Conservation (phyloP, 2,329 filamentous ascomycete species). For the Elsinoe perseae region DNA sequence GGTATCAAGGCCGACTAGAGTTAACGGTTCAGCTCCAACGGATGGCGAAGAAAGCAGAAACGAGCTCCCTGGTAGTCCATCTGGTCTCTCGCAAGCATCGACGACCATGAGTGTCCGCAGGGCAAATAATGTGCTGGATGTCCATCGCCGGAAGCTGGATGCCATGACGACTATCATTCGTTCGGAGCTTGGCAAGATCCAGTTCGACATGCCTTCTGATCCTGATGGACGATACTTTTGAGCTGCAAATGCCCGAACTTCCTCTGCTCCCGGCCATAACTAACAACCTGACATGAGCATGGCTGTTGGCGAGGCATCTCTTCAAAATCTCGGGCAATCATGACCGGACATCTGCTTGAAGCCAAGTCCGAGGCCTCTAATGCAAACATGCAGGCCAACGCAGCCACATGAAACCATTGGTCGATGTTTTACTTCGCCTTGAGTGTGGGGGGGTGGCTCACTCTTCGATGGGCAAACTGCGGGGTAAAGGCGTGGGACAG, state of each 20-base stretch:
- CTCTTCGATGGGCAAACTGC: constrained; percentile 6
- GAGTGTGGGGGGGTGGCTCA: background rate
- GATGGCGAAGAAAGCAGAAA: background rate
- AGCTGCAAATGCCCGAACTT: no score
- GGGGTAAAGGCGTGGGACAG: constrained; percentile 12
- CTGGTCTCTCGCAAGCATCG: constrained; percentile 21
- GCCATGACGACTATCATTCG: constrained; percentile 38
- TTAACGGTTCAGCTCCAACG: background rate
- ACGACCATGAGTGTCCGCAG: constrained; percentile 32
- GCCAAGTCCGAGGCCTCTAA: no score
- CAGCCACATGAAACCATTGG: constrained; percentile 2
- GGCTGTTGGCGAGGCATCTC: no score
- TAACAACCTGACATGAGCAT: no score
- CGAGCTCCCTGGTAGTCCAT: constrained; percentile 14
- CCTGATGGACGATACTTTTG: constrained; percentile 9
- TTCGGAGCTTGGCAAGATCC: constrained; percentile 37
- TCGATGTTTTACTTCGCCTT: background rate
- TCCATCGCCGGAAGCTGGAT: constrained; percentile 43
- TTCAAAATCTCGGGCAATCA: no score
- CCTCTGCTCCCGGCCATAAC: no score
- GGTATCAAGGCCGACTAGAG: background rate
- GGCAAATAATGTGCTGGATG: constrained; percentile 38
- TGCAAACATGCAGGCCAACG: background rate
- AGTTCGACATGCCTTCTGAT: constrained; percentile 34
- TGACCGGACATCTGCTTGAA: background rate